Base-by-base conservation (phyloP, 1,139 yeast genomes). In the Candida freyschussii region DNA sequence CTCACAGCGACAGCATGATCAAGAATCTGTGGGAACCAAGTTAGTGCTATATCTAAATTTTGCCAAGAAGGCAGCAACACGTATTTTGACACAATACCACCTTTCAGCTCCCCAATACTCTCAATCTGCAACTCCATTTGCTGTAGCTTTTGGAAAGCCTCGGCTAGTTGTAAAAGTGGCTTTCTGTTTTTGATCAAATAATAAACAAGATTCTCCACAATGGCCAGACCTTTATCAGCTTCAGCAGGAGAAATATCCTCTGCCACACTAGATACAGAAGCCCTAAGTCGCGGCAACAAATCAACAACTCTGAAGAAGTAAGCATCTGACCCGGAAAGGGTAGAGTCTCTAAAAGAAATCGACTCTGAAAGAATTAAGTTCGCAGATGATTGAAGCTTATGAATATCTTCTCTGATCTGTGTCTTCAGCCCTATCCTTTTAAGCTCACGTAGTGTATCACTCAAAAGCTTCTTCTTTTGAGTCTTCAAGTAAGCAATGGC, bases 171-270 rank as follows among this genome's bases (percentile, higher is more conserved):
- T 6, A 51, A 44, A 29, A 79, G 44, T 5, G 79, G 73, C 12
- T 59, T 57, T 44, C 84, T 66, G 17, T 67, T 64, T 8, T 68
- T 65, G 23, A 73, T 68, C 47, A 73, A 60, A 8, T 68, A 67
- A 48, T 67, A 74, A 7, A 86, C 56, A 33, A 86, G 57, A 53
- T 85, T 81, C 48, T 91, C 97, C 7, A 77, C 65, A n/a, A 79
- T 78, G 3, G 91, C 86, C 47, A 86, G 62, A 26, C 87, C 95
- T 45, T 78, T 80, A 40, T 76, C 82, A 23, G 85, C 71, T 53
- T 84, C 95, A 2, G 72, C 65, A 15, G 70, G 69, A 2, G 96
- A 93, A 14, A 86, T 77, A 50, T 87, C 97, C 10, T 74, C 82
- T 13, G 77, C 69, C 13, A 78, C 75, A 21, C 67, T 65, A 2